These are phyloP conservation scores for Metschnikowia cerradonensis DNA, from an alignment of 805 yeast species.

Conservation along the genomic window DNA sequence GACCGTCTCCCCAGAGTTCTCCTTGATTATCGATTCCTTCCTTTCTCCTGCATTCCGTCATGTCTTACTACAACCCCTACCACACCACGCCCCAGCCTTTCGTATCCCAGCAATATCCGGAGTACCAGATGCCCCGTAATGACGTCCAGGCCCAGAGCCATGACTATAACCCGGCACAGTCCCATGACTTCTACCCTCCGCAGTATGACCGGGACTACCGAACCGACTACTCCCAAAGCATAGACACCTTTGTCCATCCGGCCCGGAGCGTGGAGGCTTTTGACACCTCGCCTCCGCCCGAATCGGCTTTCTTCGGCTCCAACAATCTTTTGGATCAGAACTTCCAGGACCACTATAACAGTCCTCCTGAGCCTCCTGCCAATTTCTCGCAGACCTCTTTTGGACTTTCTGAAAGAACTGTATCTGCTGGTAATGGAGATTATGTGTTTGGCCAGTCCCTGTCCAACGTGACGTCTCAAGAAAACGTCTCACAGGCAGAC, in stretches of 20 bases:
- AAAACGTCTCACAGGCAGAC: neutral
- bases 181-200: neutral
- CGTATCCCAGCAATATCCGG: neutral
- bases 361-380: neutral
- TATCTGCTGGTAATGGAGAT: neutral
- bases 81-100: conserved; percentile 35
- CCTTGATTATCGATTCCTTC: conserved; percentile 1
- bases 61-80: conserved; percentile 42
- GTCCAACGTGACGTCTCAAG: neutral
- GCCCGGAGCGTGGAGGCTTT: neutral
- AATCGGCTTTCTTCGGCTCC: neutral
- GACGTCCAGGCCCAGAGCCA: neutral
- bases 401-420: neutral
- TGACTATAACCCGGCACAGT: neutral
- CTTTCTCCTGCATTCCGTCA: conserved; percentile 12
- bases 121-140: neutral
- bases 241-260: neutral
- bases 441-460: neutral
- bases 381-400: neutral
- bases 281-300: neutral
- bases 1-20: neutral
- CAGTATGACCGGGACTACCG: neutral
- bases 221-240: neutral
- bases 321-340: neutral
- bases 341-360: neutral